Percentiles rank a stretch among this genome's conserved stretches.
phyloP scores from a whole-genome alignment of 2,329 filamentous ascomycete species.

The Aspergillus uvarum region DNA sequence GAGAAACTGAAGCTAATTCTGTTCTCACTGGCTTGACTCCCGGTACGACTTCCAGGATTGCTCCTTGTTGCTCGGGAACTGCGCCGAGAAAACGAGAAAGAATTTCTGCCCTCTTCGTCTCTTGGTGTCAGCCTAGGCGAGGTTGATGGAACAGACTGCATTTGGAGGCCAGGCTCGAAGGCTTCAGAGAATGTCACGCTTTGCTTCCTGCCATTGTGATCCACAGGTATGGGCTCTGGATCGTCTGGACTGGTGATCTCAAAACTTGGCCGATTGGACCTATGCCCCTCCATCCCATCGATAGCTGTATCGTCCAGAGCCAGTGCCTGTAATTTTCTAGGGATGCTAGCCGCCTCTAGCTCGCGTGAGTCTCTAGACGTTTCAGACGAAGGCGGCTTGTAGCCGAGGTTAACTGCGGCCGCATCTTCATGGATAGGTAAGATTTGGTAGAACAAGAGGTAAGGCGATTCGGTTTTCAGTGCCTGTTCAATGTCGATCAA shows the following conservation, averaged over 20 bases:
- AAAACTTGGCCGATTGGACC: conserved; percentile 37
- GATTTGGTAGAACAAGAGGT: conserved; percentile 93
- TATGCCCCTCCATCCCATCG: conserved; percentile 23
- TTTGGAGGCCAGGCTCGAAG: conserved; percentile 16
- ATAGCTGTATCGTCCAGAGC: conserved; percentile 19
- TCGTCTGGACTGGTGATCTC: conserved; percentile 37
- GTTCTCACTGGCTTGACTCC: conserved; percentile 38
- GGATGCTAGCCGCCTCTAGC: conserved; percentile 19
- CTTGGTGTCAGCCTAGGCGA: conserved; percentile 25
- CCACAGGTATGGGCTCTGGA: conserved; percentile 17
- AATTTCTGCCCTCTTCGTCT: conserved; percentile 25
- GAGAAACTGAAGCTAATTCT: conserved; percentile 37
- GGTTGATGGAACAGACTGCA: conserved; percentile 26
- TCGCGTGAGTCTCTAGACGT: conserved; percentile 28
- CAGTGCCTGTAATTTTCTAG: conserved; percentile 20
- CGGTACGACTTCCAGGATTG: conserved; percentile 36
- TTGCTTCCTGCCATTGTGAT: conserved; percentile 22
- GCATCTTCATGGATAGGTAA: conserved; percentile 75
- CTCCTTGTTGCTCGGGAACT: conserved; percentile 32
- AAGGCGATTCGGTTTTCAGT: conserved; percentile 83
- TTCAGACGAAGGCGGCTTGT: conserved; percentile 33
- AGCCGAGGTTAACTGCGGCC: conserved; percentile 34
- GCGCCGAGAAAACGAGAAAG: conserved; percentile 30
- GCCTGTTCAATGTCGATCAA: conserved; percentile 76
- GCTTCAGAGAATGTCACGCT: conserved; percentile 32